Base-by-base conservation (phyloP, 345 rosid species). In the Linum usitatissimum region DNA sequence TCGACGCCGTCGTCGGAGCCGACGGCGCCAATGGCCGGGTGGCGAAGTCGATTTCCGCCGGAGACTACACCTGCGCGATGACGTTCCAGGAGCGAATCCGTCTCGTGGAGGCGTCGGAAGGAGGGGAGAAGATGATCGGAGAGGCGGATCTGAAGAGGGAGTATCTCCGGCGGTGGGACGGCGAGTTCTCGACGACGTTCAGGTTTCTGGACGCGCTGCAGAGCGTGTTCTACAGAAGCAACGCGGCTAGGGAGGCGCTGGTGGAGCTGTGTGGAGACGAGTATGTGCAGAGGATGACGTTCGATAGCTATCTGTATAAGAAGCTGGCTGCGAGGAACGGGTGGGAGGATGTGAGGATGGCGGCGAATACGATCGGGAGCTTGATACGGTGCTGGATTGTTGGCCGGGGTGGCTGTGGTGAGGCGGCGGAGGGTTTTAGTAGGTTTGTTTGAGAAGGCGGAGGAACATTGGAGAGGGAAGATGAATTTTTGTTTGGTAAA, bases 241-340 rank as follows among this genome's bases (percentile, higher is more conserved):
- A 83, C 15, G 76, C 42, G 5, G 66, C 69, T 17, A 80, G 85
- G 71, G 92, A 86, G 63, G 92, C 86, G 1, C 55, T 83, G 82
- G 88, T 86, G 66, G 92, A 86, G 77, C 13, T 86, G 59, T 83
- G 92, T 56, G 77, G 80, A 18, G 79, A 77, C 51, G 88, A 86
- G 71, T 83, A 86, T 42, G 85, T 86, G 79, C 92, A 83, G 30
- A 73, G 84, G 61, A 79, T 81, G 88, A 81, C 85, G 17, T 76
- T 86, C 42, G 86, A 86, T 15, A 86, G 92, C 58, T 83, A 86
- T 62, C 66, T 86, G 82, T 86, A 86, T 6, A 83, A 83, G 83
- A 74, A 59, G 62, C 53, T 86, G 74, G 85, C 78, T 1, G 18
- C 30, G 1, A 82, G 85, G 20, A 61, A 71, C 58, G 3, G 74